A percentile compares a stretch with the other conserved stretches of the same genome.
phyloP scores from a whole-genome alignment of 148 eudicot genomes.

The Silene uniflora region DNA sequence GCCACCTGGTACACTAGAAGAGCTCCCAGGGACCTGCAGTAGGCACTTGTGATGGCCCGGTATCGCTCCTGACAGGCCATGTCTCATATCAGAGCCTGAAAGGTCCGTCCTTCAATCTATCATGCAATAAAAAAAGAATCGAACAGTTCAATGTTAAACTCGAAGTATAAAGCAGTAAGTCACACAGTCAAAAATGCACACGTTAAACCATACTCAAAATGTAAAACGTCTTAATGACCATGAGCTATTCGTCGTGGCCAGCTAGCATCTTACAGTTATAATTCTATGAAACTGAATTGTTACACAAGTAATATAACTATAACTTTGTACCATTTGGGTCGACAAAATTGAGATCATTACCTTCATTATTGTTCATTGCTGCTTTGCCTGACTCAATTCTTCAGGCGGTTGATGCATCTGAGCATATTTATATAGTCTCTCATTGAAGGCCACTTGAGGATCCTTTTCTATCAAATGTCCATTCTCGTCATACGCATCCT shows the following conservation, averaged over 20 bases:
- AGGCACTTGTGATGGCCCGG: slow-evolving; percentile 17
- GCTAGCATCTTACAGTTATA: too few species aligned
- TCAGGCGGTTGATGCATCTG: slow-evolving; percentile 48
- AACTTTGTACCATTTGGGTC: too few species aligned
- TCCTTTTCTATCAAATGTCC: slow-evolving; percentile 73
- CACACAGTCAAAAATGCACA: background rate
- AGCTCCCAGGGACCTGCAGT: slow-evolving; percentile 13
- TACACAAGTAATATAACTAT: too few species aligned
- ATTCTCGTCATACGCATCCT: slow-evolving; percentile 69
- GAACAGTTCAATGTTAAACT: too few species aligned
- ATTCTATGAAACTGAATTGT: too few species aligned
- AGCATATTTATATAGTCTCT: slow-evolving; percentile 60
- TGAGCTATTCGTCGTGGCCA: too few species aligned
- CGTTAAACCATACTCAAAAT: background rate
- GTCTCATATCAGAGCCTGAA: slow-evolving; percentile 19
- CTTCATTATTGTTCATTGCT: background rate
- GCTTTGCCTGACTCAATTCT: slow-evolving; percentile 6
- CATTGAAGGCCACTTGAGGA: slow-evolving; percentile 71
- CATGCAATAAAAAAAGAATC: background rate
- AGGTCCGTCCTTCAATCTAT: slow-evolving; percentile 15
- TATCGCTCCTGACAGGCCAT: slow-evolving; percentile 18
- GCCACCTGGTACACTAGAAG: slow-evolving; percentile 15
- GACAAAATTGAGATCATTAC: background rate
- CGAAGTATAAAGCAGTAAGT: background rate
- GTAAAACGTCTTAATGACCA: background rate